Base-by-base conservation (phyloP, 768 basidiomycete species). In the Ephemerocybe angulata region DNA sequence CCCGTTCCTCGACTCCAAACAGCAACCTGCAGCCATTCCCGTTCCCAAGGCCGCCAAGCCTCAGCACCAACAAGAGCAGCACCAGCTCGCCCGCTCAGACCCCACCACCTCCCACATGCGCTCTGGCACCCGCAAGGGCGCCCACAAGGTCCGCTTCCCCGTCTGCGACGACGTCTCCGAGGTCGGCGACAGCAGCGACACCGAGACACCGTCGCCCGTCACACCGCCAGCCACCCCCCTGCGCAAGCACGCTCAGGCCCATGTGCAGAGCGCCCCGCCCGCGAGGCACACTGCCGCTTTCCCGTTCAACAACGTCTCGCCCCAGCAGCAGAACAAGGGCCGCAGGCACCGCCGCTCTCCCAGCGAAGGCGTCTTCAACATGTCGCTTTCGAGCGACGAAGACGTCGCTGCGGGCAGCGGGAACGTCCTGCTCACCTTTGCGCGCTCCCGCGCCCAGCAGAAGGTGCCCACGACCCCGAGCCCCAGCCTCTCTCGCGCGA, bases 151-250 rank as follows among this genome's bases (percentile, higher is more conserved):
- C 62, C 65, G 47, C 73, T 88, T 88, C 67, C 88, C 86, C 2
- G 70, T 91, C 42, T 90, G 88, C 60, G 88, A 90, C 58, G 88
- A 91, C 61, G 77, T 79, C 59, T 84, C 79, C 37, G 84, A 85
- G 42, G 72, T 70, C 4, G 74, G 70, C 24, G 65, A 68, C 24
- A 44, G 63, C 29, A 66, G 67, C 30, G 66, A 69, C 56, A 66
- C 71, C 10, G 72, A 77, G 15, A 65, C 54, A 12, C 33, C 53
- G 41, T 50, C 13, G 22, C 48, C n/a, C 44, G 50, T 43, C 15
- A 72, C 72, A 30, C 73, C 75, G 7, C 80, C 81, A 24, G 72
- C 78, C 22, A 85, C 86, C 0, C 85, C 85, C n/a, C 70, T 76
- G 40, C 83, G 66, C 59, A 62, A 65, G 53, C 62, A 61, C 25